Evolutionary conservation across 495 filamentous ascomycete genomes (phyloP).

Genomic region (Staphylotrichum tortipilum): DNA sequence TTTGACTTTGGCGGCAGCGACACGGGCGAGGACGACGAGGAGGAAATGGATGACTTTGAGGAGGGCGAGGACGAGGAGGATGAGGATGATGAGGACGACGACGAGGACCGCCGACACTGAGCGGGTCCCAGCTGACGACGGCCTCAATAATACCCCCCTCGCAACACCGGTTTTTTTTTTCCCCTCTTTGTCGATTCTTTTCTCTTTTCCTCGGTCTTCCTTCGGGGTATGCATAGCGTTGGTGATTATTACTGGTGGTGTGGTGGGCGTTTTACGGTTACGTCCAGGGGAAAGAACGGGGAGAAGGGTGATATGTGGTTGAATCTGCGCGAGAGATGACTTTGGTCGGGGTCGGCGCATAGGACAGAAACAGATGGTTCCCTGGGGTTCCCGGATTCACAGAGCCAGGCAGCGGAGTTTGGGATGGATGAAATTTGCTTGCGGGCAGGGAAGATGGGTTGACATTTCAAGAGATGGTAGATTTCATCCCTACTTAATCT

Average conservation of each 20-base stretch:
- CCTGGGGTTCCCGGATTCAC: too few relatives aligned
- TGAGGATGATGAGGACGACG: constrained; percentile 7
- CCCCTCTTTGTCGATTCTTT: too few relatives aligned
- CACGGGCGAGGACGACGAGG: constrained; percentile 42
- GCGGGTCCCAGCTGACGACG: too few relatives aligned
- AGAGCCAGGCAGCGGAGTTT: too few relatives aligned
- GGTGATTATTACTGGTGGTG: constrained; percentile 4
- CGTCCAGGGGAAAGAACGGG: background rate
- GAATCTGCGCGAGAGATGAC: background rate
- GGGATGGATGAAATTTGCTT: too few relatives aligned
- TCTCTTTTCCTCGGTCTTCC: background rate
- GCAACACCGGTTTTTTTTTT: too few relatives aligned
- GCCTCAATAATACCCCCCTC: too few relatives aligned
- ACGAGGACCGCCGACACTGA: background rate
- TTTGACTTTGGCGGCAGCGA: constrained; percentile 67
- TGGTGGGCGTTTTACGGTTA: background rate
- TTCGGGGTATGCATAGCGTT: constrained; percentile 29
- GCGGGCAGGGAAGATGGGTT: too few relatives aligned
- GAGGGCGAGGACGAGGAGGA: constrained; percentile 37
- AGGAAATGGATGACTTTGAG: constrained; percentile 45
- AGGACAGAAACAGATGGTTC: too few relatives aligned
- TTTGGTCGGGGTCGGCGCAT: too few relatives aligned
- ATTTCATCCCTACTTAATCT: too few relatives aligned
- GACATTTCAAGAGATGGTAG: too few relatives aligned
- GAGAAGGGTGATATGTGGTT: background rate